Conservation (phyloP, 1,139 yeast genomes). For the Suhomyces panamericanus region DNA sequence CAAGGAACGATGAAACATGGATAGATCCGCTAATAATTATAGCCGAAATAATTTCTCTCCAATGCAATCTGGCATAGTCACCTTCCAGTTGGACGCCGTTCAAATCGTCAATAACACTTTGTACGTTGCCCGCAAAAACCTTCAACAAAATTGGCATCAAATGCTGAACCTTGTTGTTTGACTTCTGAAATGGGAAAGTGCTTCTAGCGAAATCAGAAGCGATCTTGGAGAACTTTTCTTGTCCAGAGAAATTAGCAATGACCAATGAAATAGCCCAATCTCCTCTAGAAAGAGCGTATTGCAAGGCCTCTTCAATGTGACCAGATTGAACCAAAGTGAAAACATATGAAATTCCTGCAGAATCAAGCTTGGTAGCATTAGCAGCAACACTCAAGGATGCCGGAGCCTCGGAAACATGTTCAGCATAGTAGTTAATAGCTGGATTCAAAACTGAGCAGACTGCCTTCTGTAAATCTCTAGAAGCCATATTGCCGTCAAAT, state of each 20-base stretch:
- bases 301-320: slow-evolving; percentile 64
- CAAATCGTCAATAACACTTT: slow-evolving; percentile 53
- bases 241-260: slow-evolving; percentile 65
- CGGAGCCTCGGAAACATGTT: slow-evolving; percentile 6
- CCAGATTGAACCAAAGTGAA: slow-evolving; percentile 57
- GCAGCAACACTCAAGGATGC: slow-evolving; percentile 15
- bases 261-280: slow-evolving; percentile 81
- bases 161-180: slow-evolving; percentile 47
- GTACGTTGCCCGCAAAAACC: slow-evolving; percentile 63
- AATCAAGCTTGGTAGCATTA: slow-evolving; percentile 39
- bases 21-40: slow-evolving; percentile 44
- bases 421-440: slow-evolving; percentile 26
- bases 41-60: slow-evolving; percentile 53
- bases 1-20: slow-evolving; percentile 41
- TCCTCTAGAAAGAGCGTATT: slow-evolving; percentile 57
- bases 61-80: slow-evolving; percentile 52
- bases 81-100: slow-evolving; percentile 40
- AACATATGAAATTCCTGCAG: slow-evolving; percentile 35
- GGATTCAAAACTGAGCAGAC: slow-evolving; percentile 39
- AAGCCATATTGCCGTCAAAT: slow-evolving; percentile 32
- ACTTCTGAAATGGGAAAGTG: slow-evolving; percentile 39
- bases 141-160: slow-evolving; percentile 64
- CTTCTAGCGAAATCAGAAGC: slow-evolving; percentile 48
- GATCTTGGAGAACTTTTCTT: slow-evolving; percentile 58
- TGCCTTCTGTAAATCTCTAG: slow-evolving; percentile 27